Evolutionary conservation across 257 asterid genomes (phyloP), one percentile per base, ranked within the genome.

Genomic region (Fraxinus anomala): DNA sequence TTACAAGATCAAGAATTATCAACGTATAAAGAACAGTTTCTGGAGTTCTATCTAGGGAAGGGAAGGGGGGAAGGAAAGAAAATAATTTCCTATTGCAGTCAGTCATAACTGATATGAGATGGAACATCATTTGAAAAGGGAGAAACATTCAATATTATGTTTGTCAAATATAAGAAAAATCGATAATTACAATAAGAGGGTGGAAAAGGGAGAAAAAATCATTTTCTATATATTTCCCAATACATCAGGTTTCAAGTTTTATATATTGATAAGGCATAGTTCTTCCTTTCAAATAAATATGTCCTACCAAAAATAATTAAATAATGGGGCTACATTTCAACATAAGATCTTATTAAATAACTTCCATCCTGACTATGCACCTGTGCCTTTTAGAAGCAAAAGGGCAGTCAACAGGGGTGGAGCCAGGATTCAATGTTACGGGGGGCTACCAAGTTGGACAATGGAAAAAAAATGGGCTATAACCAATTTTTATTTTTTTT

Each of bases 261-360:
- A n/a, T 65, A 63, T 36, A 61, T 49, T 14, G 36, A 75, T 33
- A 59, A 1, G 69, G 10, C 16, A 16, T 63, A 17, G 39, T 47
- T 31, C 69, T 77, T 77, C 78, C 71, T 9, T 69, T 30, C 39
- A 17, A 63, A n/a, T 23, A 44, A 42, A 44, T 34, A 14, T 61
- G 59, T 33, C 70, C 42, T 23, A 47, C 66, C 37, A 72, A 75
- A 71, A 71, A 30, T 34, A 12, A 21, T 33, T 72, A 31, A 63
- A 63, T 5, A 9, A 71, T n/a, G 9, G 36, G 5, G 2, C 66
- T 21, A 28, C 2, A 59, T 24, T 65, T 77, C 37, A 21, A 73
- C 33, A 30, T 33, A 71, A n/a, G 24, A 63, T 63, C 69, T 24
- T 63, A 24, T 23, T 63, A 63, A 63, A 63, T 10, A 63, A 24